Conservation (phyloP, 257 asterid genomes). For the Solanum ossicruentum region DNA sequence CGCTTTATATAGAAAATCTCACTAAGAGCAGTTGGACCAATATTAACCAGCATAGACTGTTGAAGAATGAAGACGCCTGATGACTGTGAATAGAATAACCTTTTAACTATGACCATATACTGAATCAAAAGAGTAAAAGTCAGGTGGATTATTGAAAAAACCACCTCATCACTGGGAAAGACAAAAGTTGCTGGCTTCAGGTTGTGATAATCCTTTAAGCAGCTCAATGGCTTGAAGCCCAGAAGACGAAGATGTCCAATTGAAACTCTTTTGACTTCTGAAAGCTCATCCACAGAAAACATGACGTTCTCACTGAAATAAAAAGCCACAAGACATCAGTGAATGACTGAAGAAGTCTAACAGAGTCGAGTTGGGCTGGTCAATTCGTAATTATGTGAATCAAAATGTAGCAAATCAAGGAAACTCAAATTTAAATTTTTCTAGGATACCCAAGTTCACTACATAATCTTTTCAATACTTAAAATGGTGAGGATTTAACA, state of each 20-base stretch:
- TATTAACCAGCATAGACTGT: neutral
- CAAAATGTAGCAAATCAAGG: neutral
- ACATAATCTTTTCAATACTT: neutral
- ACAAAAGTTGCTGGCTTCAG: slow-evolving; percentile 88
- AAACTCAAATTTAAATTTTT: neutral
- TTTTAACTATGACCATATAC: neutral
- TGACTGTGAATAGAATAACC: neutral
- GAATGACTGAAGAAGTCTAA: neutral
- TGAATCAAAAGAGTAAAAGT: neutral
- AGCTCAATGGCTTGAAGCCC: slow-evolving; percentile 91
- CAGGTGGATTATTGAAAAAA: neutral
- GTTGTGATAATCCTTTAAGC: slow-evolving; percentile 80
- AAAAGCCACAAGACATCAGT: neutral
- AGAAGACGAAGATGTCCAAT: slow-evolving; percentile 76
- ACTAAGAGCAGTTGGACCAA: neutral
- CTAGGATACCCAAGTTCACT: neutral
- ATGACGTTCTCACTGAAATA: slow-evolving; percentile 64
- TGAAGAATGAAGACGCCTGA: neutral
- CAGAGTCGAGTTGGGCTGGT: neutral
- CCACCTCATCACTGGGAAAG: slow-evolving; percentile 90
- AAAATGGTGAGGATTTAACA: neutral
- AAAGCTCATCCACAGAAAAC: slow-evolving; percentile 59
- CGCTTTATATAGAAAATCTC: neutral
- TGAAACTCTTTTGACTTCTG: slow-evolving; percentile 74
- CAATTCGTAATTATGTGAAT: neutral